A percentile compares a stretch with the other conserved stretches of the same genome.
These are phyloP conservation scores for Calycina herbarum DNA, from an alignment of 2,329 filamentous ascomycete genomes.

Conservation along the genomic window DNA sequence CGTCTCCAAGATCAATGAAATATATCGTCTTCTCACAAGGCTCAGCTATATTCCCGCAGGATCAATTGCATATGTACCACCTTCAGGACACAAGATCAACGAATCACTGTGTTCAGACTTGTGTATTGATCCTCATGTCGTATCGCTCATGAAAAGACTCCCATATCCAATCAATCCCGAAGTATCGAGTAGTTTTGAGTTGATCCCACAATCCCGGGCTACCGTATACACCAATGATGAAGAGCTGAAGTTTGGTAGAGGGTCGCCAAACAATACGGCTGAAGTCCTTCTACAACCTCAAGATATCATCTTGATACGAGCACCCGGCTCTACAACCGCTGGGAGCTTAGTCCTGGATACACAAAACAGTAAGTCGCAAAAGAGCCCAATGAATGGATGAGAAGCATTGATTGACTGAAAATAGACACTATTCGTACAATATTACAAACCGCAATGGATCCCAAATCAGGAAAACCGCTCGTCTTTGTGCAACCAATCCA, in stretches of 20 bases:
- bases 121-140: conserved; percentile 1
- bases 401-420: background rate
- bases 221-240: background rate
- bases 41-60: conserved; percentile 7
- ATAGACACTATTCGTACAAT: conserved; percentile 9
- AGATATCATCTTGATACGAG: conserved; percentile 3
- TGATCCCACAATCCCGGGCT: conserved; percentile 4
- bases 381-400: background rate
- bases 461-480: background rate
- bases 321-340: background rate
- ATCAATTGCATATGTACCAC: background rate
- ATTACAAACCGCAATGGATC: background rate
- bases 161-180: conserved; percentile 1
- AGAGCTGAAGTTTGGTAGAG: background rate
- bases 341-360: conserved; percentile 8
- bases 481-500: background rate
- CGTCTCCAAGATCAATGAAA: background rate
- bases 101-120: conserved; percentile 1
- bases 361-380: background rate
- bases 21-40: conserved; percentile 6
- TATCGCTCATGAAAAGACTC: conserved; percentile 9
- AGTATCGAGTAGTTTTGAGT: background rate
- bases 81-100: conserved; percentile 7
- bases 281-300: background rate
- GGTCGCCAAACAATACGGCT: background rate